These are phyloP conservation scores for Coprinopsis marcescibilis DNA, from an alignment of 768 basidiomycete species.

Conservation along the genomic window DNA sequence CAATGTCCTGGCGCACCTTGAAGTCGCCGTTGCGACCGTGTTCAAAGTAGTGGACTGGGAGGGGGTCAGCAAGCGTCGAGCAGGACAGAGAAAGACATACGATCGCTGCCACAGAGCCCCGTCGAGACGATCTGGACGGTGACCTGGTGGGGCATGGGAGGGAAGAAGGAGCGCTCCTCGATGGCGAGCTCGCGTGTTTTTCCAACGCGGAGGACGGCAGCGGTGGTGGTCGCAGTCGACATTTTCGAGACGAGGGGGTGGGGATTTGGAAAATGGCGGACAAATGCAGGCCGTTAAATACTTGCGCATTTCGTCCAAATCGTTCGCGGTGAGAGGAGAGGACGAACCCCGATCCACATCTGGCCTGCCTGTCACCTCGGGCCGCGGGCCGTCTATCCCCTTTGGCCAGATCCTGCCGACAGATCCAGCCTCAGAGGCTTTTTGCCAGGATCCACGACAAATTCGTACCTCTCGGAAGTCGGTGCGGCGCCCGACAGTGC, in stretches of 20 bases:
- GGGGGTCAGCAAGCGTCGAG: conserved; percentile 1
- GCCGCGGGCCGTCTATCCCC: too few relatives aligned
- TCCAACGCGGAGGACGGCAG: conserved; percentile 74
- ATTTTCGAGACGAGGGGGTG: conserved; percentile 29
- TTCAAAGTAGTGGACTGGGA: conserved; percentile 81
- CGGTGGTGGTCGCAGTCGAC: conserved; percentile 46
- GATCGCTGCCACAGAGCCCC: conserved; percentile 86
- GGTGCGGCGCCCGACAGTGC: too few relatives aligned
- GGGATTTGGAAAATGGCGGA: conserved; percentile 11
- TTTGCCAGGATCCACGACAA: too few relatives aligned
- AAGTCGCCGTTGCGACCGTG: conserved; percentile 93
- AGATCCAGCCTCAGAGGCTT: too few relatives aligned
- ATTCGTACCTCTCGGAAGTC: background rate
- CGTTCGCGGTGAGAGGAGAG: too few relatives aligned
- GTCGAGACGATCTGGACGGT: conserved; percentile 79
- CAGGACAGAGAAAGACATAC: conserved; percentile 34
- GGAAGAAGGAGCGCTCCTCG: conserved; percentile 67
- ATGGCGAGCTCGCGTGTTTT: conserved; percentile 69
- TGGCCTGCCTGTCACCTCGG: too few relatives aligned
- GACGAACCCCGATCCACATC: too few relatives aligned
- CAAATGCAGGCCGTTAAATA: too few relatives aligned
- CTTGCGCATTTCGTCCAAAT: too few relatives aligned
- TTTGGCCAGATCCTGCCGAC: too few relatives aligned
- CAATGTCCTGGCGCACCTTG: conserved; percentile 76
- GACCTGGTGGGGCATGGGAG: conserved; percentile 66